Base-by-base conservation (phyloP, 306 rosid genomes). In the Sphenostylis stenocarpa region DNA sequence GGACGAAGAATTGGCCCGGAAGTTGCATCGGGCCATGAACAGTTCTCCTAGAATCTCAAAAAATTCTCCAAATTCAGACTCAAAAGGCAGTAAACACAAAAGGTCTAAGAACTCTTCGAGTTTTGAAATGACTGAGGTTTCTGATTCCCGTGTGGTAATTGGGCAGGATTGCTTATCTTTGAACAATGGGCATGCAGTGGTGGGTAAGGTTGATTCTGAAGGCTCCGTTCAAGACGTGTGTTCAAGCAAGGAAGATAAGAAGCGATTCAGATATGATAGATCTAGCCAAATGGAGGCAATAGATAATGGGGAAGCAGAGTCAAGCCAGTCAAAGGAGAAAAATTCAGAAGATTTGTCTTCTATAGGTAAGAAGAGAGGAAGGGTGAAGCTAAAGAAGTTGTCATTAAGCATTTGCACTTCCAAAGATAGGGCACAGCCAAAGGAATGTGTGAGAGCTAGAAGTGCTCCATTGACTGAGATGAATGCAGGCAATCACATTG, bases 1-100 rank as follows among this genome's bases (percentile, higher is more conserved):
- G 38, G 98, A 93, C 67, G 98, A 93, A 89, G 98, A 93, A 67
- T 72, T 93, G 80, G 98, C 98, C 73, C 87, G 91, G 17, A 93
- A 86, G 70, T 84, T 93, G 78, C 98, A 91, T 67, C 85, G 90
- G 34, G 90, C 95, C 57, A 93, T 93, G 43, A 93, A 93, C 84
- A 93, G 98, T 87, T 93, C 98, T 8, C 98, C 96, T 0, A 88
- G 98, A 81, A 93, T 87, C 73, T 66, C 87, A 33, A 87, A 77
- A 86, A 86, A 84, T 43, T 89, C 93, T 56, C 77, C 97, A 20
- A 79, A 86, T 79, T 71, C 93, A 26, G 91, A 87, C 56, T 84
- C 77, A 4, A 93, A 83, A 75, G 89, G 91, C 15, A 87, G 81
- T 45, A 90, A 79, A 85, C 83, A 83, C 77, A 93, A 85, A 88